Evolutionary conservation across 495 filamentous ascomycete genomes (phyloP).

Genomic region (Aspergillus kassunensis): DNA sequence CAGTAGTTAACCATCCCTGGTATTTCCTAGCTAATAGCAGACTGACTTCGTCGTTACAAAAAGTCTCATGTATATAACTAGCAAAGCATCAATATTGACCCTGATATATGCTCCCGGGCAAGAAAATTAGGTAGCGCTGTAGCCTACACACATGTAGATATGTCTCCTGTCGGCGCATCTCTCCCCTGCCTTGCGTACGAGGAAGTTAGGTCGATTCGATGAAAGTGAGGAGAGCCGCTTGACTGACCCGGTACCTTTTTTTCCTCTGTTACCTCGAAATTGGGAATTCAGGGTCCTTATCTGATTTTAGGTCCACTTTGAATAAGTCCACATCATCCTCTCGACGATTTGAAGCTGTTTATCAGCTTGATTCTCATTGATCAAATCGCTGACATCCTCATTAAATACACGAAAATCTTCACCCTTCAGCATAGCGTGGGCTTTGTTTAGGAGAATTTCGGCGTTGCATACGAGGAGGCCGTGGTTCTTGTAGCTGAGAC

Average conservation of each 20-base stretch:
- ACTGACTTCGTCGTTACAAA: no score
- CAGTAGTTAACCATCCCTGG: no score
- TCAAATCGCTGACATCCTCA: slow-evolving; percentile 78
- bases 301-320: slow-evolving; percentile 56
- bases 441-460: slow-evolving; percentile 67
- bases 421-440: slow-evolving; percentile 58
- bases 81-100: no score
- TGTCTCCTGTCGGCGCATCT: no score
- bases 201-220: no score
- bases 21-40: no score
- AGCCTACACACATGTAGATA: no score
- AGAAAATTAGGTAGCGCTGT: no score
- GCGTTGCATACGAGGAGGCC: slow-evolving; percentile 86
- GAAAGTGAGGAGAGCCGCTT: no score
- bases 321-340: slow-evolving; percentile 84
- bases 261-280: not conserved
- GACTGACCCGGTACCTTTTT: not conserved
- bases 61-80: no score
- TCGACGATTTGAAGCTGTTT: slow-evolving; percentile 72
- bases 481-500: slow-evolving; percentile 83
- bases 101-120: no score
- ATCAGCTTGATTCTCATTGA: slow-evolving; percentile 66
- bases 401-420: slow-evolving; percentile 75
- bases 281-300: not conserved
- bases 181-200: no score